A percentile compares a stretch with the other conserved stretches of the same genome.
Conservation (phyloP, 371 early-diverging fungal genomes). For the Entomophthora muscae region DNA sequence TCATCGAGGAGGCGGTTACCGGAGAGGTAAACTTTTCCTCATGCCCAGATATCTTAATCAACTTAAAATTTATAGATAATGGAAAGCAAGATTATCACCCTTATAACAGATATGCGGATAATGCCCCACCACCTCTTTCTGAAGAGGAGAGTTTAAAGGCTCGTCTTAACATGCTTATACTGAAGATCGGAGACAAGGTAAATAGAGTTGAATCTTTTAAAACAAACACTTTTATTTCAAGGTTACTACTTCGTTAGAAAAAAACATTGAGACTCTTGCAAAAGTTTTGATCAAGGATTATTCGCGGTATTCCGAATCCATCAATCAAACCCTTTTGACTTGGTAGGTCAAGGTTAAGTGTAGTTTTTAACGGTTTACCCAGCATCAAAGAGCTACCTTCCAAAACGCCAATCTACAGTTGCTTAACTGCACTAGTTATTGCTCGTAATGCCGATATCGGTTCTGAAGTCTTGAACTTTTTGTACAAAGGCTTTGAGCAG, state of each 20-base stretch:
- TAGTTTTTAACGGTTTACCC: not conserved
- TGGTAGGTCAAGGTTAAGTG: not conserved
- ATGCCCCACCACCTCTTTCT: not conserved
- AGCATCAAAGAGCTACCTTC: slow-evolving; percentile 4
- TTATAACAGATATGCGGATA: not conserved
- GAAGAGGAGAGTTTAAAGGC: slow-evolving; percentile 2
- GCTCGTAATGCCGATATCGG: not conserved
- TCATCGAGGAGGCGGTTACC: too few species aligned
- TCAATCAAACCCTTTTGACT: not conserved
- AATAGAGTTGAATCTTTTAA: too few species aligned
- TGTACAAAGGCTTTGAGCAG: not conserved
- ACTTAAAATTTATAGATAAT: too few species aligned
- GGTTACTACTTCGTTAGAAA: not conserved
- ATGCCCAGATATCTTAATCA: too few species aligned
- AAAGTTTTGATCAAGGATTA: slow-evolving; percentile 7
- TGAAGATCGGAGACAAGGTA: slow-evolving; percentile 3
- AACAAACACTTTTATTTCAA: too few species aligned
- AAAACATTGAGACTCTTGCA: slow-evolving; percentile 1
- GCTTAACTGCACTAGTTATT: not conserved
- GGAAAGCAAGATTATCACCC: not conserved
- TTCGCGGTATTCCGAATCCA: not conserved
- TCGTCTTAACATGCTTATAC: not conserved
- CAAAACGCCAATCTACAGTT: slow-evolving; percentile 5
- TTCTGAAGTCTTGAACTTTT: not conserved
- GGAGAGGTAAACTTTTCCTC: too few species aligned